Conservation (phyloP, 305 asterid genomes). For the Fraxinus latifolia region DNA sequence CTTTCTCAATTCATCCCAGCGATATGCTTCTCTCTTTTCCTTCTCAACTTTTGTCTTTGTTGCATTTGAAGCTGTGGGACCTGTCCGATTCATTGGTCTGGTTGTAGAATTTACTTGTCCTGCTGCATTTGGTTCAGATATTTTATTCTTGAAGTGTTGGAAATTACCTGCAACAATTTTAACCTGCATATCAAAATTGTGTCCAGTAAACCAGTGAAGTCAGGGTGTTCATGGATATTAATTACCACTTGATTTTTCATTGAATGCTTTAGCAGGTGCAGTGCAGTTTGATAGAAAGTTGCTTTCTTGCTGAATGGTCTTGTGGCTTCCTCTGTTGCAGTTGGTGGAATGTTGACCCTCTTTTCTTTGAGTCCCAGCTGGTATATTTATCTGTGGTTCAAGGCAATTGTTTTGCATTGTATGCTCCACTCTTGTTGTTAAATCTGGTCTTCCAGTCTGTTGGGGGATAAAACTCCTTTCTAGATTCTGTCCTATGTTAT, state of each 20-base stretch:
- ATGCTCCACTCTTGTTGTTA: slow-evolving; percentile 30
- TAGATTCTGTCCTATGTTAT: slow-evolving; percentile 30
- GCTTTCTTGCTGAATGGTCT: slow-evolving; percentile 35
- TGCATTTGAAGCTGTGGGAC: neutral
- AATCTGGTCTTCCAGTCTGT: slow-evolving; percentile 30
- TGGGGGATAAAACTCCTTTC: slow-evolving; percentile 32
- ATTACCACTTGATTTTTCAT: slow-evolving; percentile 46
- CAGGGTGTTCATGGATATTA: slow-evolving; percentile 26
- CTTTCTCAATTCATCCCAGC: neutral
- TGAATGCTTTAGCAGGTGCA: slow-evolving; percentile 36
- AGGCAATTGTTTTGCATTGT: slow-evolving; percentile 23
- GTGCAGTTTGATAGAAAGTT: slow-evolving; percentile 25
- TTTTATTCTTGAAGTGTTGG: slow-evolving; percentile 21
- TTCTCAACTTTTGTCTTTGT: neutral
- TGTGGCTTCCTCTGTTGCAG: slow-evolving; percentile 28
- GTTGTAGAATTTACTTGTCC: slow-evolving; percentile 29
- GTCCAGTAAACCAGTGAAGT: neutral
- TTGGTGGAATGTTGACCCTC: slow-evolving; percentile 32
- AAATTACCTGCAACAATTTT: slow-evolving; percentile 25
- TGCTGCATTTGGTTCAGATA: slow-evolving; percentile 34
- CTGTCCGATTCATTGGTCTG: slow-evolving; percentile 24
- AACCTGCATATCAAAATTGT: slow-evolving; percentile 5
- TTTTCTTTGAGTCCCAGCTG: slow-evolving; percentile 25
- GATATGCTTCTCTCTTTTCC: neutral
- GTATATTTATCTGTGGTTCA: slow-evolving; percentile 26